phyloP scores from a whole-genome alignment of 164 flowering plant species.

The Tetracentron sinense region DNA sequence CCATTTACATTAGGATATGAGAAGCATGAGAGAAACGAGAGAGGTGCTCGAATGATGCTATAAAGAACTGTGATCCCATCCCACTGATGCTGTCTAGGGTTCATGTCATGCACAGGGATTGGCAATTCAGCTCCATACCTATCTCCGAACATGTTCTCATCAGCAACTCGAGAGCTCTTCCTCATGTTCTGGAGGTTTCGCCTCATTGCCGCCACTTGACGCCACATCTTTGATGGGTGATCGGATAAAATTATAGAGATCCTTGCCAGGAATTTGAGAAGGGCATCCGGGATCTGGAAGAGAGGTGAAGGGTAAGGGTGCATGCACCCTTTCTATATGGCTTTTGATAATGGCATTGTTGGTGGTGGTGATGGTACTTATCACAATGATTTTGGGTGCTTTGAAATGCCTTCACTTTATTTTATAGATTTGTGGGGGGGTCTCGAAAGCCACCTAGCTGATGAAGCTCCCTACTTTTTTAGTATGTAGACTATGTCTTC shows the following conservation, averaged over 20 bases:
- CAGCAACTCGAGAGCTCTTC: neutral
- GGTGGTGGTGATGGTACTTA: too few relatives aligned
- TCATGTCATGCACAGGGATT: neutral
- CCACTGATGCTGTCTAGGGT: constrained; percentile 4
- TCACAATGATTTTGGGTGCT: too few relatives aligned
- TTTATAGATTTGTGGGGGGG: too few relatives aligned
- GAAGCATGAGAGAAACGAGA: constrained; percentile 41
- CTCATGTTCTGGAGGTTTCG: neutral
- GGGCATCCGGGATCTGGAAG: too few relatives aligned
- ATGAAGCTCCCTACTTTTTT: too few relatives aligned
- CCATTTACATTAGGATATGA: constrained; percentile 30
- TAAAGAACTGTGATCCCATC: constrained; percentile 13
- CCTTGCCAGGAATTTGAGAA: too few relatives aligned
- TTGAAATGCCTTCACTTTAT: too few relatives aligned
- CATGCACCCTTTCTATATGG: too few relatives aligned
- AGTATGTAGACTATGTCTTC: too few relatives aligned
- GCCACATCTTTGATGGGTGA: neutral
- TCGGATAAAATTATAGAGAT: neutral
- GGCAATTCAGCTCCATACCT: constrained; percentile 5
- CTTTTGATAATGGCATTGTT: too few relatives aligned
- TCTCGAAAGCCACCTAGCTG: too few relatives aligned
- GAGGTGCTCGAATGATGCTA: constrained; percentile 16
- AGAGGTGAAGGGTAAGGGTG: neutral
- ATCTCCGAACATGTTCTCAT: constrained; percentile 8
- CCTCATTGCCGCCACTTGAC: neutral